phyloP scores from a whole-genome alignment of 768 basidiomycete species.

The Punctularia strigosozonata region DNA sequence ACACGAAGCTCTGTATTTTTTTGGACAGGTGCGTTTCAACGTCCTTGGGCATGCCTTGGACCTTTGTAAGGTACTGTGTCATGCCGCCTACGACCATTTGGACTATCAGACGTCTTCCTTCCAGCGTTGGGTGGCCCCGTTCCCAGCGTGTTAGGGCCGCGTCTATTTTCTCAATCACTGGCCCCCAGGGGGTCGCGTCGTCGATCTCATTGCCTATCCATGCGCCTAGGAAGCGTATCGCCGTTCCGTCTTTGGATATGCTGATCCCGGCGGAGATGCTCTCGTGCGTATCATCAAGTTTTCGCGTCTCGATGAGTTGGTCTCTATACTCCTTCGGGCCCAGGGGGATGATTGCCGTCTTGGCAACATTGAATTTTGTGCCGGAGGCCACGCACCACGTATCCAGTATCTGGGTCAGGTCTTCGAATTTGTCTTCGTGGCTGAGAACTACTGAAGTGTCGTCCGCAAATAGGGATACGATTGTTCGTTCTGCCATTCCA shows the following conservation, averaged over 20 bases:
- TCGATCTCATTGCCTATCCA: conserved; percentile 9
- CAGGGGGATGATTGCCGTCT: conserved; percentile 10
- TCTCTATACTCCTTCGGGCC: conserved; percentile 3
- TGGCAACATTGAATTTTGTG: conserved; percentile 10
- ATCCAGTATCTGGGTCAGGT: conserved; percentile 4
- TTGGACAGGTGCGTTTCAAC: background rate
- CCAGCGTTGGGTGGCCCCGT: background rate
- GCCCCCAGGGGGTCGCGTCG: conserved; percentile 2
- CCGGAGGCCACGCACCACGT: conserved; percentile 12
- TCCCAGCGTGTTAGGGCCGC: conserved; percentile 1
- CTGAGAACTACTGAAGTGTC: conserved; percentile 13
- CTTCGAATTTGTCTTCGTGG: conserved; percentile 4
- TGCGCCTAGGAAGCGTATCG: conserved; percentile 7
- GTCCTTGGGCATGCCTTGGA: conserved; percentile 13
- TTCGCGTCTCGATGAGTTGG: background rate
- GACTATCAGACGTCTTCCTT: conserved; percentile 4
- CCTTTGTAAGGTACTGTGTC: conserved; percentile 11
- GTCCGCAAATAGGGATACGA: conserved; percentile 12
- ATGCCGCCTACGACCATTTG: conserved; percentile 9
- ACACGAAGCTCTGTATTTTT: conserved; percentile 1
- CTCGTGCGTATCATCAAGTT: background rate
- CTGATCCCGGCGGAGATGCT: background rate
- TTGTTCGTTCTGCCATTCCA: conserved; percentile 1
- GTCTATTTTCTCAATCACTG: conserved; percentile 6
- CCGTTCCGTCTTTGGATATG: background rate